Conservation (phyloP, 495 filamentous ascomycete species). For the Tuber indicum region DNA sequence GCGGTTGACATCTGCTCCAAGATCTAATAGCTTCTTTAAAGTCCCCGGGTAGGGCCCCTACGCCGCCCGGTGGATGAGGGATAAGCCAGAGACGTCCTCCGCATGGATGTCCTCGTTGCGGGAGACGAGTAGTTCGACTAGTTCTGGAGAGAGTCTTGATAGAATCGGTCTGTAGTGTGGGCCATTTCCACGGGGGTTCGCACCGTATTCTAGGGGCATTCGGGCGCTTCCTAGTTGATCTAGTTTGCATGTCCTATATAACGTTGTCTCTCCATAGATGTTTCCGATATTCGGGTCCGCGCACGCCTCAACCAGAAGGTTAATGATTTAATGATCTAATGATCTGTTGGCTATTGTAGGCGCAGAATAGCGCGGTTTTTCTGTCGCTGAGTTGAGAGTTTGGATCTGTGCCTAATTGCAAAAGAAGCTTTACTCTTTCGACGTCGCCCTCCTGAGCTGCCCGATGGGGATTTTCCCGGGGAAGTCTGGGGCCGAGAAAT, state of each 20-base stretch:
- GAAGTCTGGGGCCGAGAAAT: neutral
- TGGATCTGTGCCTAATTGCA: neutral
- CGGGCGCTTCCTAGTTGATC: neutral
- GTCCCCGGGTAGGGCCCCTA: neutral
- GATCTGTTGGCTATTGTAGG: neutral
- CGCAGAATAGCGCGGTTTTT: neutral
- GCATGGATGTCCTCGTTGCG: neutral
- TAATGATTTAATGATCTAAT: no score
- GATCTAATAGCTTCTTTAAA: neutral
- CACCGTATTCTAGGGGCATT: neutral
- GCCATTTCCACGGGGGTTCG: neutral
- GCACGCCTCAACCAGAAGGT: neutral
- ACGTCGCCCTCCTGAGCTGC: neutral
- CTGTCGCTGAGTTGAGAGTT: neutral
- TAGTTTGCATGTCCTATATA: neutral
- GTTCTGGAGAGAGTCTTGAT: neutral
- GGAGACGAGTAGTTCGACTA: neutral
- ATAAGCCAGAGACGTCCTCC: neutral
- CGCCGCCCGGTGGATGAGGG: neutral
- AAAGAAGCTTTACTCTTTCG: neutral
- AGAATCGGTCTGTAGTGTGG: neutral
- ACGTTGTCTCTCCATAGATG: neutral
- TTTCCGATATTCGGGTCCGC: neutral
- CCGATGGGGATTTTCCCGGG: neutral
- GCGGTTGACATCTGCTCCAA: neutral